phyloP scores from a whole-genome alignment of 148 eudicot species.

The Diospyros kaki region DNA sequence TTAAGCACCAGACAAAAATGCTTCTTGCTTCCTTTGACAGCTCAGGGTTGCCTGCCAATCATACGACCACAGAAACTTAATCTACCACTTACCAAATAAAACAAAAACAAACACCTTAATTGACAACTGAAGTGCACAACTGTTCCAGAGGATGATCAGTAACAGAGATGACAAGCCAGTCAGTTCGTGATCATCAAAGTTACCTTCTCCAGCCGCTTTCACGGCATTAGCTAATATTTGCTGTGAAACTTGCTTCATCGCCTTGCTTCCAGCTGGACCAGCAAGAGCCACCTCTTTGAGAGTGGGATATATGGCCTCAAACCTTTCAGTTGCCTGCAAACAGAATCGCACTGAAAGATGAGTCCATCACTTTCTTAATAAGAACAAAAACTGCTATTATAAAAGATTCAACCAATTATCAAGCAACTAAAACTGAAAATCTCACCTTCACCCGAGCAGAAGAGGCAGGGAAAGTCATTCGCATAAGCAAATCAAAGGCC shows the following conservation, averaged over 20 bases:
- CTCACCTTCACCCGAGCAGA: conserved; percentile 72
- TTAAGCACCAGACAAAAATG: conserved; percentile 55
- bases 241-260: conserved; percentile 72
- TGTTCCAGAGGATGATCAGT: neutral
- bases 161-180: neutral
- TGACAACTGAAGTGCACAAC: neutral
- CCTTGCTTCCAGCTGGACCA: conserved; percentile 77
- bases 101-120: neutral
- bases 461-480: conserved; percentile 58
- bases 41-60: conserved; percentile 53
- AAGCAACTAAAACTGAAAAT: conserved; percentile 2
- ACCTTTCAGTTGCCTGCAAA: conserved; percentile 81
- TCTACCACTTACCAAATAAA: neutral
- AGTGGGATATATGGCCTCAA: conserved; percentile 69
- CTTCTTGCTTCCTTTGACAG: conserved; percentile 59
- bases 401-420: neutral
- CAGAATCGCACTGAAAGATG: conserved; percentile 4
- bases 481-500: conserved; percentile 55
- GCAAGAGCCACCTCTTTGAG: conserved; percentile 85
- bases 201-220: conserved; percentile 77
- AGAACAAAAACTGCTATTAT: neutral
- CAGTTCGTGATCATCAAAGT: neutral
- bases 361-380: neutral
- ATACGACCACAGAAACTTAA: no score
- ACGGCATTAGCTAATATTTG: conserved; percentile 53